Evolutionary conservation across 495 filamentous ascomycete genomes (phyloP).

Genomic region (Pseudomonodictys pantanalensis): DNA sequence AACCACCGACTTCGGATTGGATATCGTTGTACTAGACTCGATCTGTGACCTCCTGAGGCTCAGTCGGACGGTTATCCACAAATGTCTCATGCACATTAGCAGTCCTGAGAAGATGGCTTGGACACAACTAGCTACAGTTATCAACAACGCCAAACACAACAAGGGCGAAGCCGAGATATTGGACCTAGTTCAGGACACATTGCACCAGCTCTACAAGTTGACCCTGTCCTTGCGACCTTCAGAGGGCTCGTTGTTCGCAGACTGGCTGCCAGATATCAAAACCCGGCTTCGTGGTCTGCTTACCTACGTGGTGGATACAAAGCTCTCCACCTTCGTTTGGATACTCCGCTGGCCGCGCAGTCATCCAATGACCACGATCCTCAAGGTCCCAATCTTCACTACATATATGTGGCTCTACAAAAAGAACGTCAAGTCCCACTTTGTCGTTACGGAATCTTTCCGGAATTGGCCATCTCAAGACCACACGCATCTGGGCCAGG

Average conservation of each 20-base stretch:
- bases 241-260: not conserved
- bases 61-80: not conserved
- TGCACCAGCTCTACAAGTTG: not conserved
- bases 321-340: not conserved
- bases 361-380: not conserved
- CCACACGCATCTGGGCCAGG: not conserved
- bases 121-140: not conserved
- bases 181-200: not conserved
- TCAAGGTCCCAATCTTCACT: not conserved
- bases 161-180: not conserved
- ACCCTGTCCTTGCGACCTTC: not conserved
- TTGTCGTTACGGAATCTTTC: constrained; percentile 15
- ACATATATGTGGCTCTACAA: constrained; percentile 11
- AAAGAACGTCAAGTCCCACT: constrained; percentile 9
- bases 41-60: constrained; percentile 7
- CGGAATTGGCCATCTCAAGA: not conserved
- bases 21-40: constrained; percentile 2
- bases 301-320: no score
- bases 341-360: not conserved
- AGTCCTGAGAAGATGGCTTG: constrained; percentile 9
- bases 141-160: not conserved
- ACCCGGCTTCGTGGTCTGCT: not conserved
- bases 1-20: not conserved
- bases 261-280: not conserved
- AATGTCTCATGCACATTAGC: not conserved